Conservation (phyloP, 192 early-diverging fungal genomes). For the Coemansia nantahalensis region DNA sequence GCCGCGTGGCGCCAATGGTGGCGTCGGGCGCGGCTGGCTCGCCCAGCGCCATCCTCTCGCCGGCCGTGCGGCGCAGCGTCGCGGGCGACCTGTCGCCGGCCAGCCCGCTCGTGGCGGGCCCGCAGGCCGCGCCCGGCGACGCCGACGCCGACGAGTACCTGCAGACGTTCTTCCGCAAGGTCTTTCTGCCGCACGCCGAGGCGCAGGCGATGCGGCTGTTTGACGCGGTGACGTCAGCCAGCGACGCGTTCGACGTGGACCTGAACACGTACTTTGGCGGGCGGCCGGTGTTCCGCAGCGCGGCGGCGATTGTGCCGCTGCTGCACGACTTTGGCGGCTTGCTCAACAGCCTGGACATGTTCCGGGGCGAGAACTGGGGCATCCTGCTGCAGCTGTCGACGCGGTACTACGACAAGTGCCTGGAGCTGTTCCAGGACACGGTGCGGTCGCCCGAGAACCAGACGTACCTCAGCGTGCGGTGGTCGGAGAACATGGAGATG, state of each 20-base stretch:
- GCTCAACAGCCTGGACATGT: conserved; percentile 38
- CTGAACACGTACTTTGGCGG: conserved; percentile 38
- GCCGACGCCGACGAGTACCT: conserved; percentile 56
- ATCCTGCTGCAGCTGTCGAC: conserved; percentile 44
- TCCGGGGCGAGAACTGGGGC: conserved; percentile 46
- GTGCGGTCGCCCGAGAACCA: conserved; percentile 42
- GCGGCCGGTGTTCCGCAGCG: conserved; percentile 49
- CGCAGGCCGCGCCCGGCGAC: conserved; percentile 8
- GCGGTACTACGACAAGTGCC: conserved; percentile 43
- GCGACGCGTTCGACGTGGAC: conserved; percentile 44
- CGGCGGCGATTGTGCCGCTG: conserved; percentile 42
- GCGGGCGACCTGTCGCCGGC: conserved; percentile 28
- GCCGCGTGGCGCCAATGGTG: conserved; percentile 30
- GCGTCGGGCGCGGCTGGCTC: conserved; percentile 2
- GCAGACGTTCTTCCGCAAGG: conserved; percentile 56
- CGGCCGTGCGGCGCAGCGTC: conserved; percentile 46
- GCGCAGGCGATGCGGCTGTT: conserved; percentile 70
- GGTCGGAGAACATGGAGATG: conserved; percentile 64
- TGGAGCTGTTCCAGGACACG: conserved; percentile 49
- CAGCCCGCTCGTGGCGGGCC: conserved; percentile 14
- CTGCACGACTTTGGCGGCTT: conserved; percentile 39
- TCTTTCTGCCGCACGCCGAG: conserved; percentile 83
- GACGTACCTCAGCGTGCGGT: conserved; percentile 52
- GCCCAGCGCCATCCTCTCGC: conserved; percentile 25
- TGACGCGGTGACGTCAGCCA: conserved; percentile 26